Evolutionary conservation across 1,284 basidiomycete species (phyloP), one percentile per base, ranked within the genome.

Genomic region (Wolfiporia cocos): DNA sequence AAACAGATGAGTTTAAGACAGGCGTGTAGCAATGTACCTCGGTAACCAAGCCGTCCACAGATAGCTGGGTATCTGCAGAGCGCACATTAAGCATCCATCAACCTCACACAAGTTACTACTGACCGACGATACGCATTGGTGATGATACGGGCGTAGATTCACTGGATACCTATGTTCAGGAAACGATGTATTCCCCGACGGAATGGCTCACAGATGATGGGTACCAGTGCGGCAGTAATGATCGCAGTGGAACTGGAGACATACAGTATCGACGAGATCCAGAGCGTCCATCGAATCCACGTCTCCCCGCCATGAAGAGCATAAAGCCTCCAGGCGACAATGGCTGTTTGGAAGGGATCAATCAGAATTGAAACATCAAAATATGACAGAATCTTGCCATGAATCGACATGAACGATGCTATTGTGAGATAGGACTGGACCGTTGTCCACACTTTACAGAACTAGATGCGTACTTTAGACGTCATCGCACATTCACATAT

Each of bases 1-100:
- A n/a, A 14, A 4, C 23, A 19, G 12, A 23, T 9, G 17, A 11
- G 17, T 7, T 7, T 29, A 7, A 29, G 31, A 10, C 10, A n/a
- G 22, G 7, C 24, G 21, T 20, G 34, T 5, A 20, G 18, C 23
- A n/a, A 38, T 52, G 11, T 29, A 58, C 59, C 52, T 62, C 33
- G 59, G 59, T 34, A 62, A 49, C 59, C 59, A 62, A 29, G 54
- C 50, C 12, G 50, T 34, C 59, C 59, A 62, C 14, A 62, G 50
- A 36, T 52, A 60, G 18, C 46, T 42, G 11, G 59, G 59, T 21
- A 54, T 57, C 59, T 61, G 40, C 18, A 7, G 17, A 28, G 5
- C 4, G 14, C 12, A 9, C 23, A 21, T 2, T 21, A 21, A 20
- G 34, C 36, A 34, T 30, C 22, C 3, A 3, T 37, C 24, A 37